These are phyloP conservation scores for Vicia faba DNA, from an alignment of 306 rosid species.

Conservation along the genomic window DNA sequence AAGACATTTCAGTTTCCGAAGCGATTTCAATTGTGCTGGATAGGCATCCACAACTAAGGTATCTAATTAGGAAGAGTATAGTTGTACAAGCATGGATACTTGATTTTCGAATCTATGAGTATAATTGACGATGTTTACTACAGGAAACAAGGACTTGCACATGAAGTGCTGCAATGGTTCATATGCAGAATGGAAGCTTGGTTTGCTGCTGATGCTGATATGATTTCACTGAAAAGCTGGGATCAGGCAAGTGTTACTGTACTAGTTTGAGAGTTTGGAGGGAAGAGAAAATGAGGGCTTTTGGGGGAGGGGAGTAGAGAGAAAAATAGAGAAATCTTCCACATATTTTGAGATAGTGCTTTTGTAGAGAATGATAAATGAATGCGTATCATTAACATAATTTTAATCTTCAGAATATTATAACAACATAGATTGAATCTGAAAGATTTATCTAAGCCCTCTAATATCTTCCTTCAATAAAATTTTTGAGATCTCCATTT, in stretches of 20 bases:
- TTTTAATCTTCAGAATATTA: no score
- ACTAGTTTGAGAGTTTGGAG: not conserved
- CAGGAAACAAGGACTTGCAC: slow-evolving; percentile 74
- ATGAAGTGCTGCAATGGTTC: slow-evolving; percentile 74
- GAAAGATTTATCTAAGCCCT: no score
- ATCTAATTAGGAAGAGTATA: slow-evolving; percentile 9
- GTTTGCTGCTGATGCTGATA: slow-evolving; percentile 87
- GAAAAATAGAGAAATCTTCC: no score
- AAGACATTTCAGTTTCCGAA: slow-evolving; percentile 64
- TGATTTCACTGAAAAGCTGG: slow-evolving; percentile 74
- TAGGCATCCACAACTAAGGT: slow-evolving; percentile 70
- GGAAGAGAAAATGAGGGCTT: no score
- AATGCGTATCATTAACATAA: no score
- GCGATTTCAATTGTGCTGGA: slow-evolving; percentile 66
- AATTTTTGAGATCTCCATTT: no score
- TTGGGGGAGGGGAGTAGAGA: no score
- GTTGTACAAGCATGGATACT: slow-evolving; percentile 5
- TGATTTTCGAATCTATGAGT: slow-evolving; percentile 25
- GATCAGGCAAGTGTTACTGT: slow-evolving; percentile 69
- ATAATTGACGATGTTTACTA: slow-evolving; percentile 26
- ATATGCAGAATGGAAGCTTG: slow-evolving; percentile 85
- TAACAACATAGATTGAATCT: no score
- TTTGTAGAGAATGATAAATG: no score
- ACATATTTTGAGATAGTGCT: no score
- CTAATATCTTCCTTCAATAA: no score